Evolutionary conservation across 768 basidiomycete genomes (phyloP), one percentile per base, ranked within the genome.

Genomic region (Coprinopsis marcescibilis): DNA sequence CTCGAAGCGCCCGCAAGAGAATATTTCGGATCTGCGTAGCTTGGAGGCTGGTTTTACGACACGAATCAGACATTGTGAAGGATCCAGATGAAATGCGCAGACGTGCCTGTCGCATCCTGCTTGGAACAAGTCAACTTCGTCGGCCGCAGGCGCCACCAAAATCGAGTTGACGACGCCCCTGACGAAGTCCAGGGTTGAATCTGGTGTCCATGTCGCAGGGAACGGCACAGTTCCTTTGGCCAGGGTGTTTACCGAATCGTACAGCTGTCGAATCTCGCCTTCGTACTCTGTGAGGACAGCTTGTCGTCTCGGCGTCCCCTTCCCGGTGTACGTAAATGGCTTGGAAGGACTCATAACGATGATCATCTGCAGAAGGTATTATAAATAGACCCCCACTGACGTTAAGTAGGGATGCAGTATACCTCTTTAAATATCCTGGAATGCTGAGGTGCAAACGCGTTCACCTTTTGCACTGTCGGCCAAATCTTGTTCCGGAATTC

Each of bases 391-490:
- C 27, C 14, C 14, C 47, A 5, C 10, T 10, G 21, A 43, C 14
- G n/a, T 4, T n/a, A 33, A 14, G 8, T 27, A 25, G 25, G 8
- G 24, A 23, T 1, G 5, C 13, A 24, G 32, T 43, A 6, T 46
- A 68, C 71, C 60, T 72, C 72, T 48, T 73, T 74, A 59, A 74
- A 74, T 3, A 76, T 54, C 15, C 71, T 55, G 0, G 71, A 73
- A 50, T 75, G 72, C 25, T 62, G 56, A 6, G 75, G 75, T 0
- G 73, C 71, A 42, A 57, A 65, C 15, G 51, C 51, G 46, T 75
- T 77, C 43, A 67, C 57, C 36, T 62, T 51, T 45, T 73, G 65
- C 20, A 52, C 26, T 14, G 29, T 19, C 34, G 27, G 52, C 53
- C 48, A 55, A 27, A 51, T 24, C 10, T 33, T 33, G 33, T 46